Conservation (phyloP, 805 yeast species). For the Starmerella vitae region DNA sequence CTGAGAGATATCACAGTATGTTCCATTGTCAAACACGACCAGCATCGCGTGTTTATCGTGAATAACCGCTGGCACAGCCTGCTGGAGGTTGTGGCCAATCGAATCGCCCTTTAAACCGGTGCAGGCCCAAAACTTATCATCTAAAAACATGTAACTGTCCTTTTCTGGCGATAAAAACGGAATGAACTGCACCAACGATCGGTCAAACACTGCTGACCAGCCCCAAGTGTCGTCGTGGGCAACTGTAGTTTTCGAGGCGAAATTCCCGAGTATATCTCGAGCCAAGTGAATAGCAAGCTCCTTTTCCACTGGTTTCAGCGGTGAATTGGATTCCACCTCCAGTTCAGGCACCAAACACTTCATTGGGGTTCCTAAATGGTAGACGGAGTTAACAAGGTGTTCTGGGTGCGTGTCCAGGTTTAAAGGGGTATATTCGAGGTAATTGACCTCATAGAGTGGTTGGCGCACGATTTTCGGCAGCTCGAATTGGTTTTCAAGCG, state of each 20-base stretch:
- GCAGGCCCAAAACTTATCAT: slow-evolving; percentile 1
- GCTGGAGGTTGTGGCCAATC: background rate
- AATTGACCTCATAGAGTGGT: slow-evolving; percentile 3
- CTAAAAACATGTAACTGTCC: background rate
- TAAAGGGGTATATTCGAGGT: background rate
- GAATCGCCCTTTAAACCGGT: background rate
- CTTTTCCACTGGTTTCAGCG: background rate
- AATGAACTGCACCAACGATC: slow-evolving; percentile 8
- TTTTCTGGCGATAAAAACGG: slow-evolving; percentile 2
- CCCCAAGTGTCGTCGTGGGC: slow-evolving; percentile 14
- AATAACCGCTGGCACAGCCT: slow-evolving; percentile 9
- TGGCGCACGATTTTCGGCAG: slow-evolving; percentile 5
- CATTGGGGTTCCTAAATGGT: background rate
- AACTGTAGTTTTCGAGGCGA: background rate
- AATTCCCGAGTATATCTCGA: background rate
- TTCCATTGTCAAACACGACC: slow-evolving; percentile 33
- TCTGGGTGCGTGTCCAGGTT: background rate
- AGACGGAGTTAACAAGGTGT: background rate
- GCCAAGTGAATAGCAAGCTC: background rate
- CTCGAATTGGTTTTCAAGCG: slow-evolving; percentile 6
- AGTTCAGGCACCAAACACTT: slow-evolving; percentile 3
- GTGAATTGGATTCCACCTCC: background rate
- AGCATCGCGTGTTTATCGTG: slow-evolving; percentile 12
- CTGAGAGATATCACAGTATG: slow-evolving; percentile 45
- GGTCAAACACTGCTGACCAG: slow-evolving; percentile 9